Percentiles rank a stretch among this genome's conserved stretches.
phyloP scores from a whole-genome alignment of 192 early-diverging fungal genomes.

The Podila epigama region DNA sequence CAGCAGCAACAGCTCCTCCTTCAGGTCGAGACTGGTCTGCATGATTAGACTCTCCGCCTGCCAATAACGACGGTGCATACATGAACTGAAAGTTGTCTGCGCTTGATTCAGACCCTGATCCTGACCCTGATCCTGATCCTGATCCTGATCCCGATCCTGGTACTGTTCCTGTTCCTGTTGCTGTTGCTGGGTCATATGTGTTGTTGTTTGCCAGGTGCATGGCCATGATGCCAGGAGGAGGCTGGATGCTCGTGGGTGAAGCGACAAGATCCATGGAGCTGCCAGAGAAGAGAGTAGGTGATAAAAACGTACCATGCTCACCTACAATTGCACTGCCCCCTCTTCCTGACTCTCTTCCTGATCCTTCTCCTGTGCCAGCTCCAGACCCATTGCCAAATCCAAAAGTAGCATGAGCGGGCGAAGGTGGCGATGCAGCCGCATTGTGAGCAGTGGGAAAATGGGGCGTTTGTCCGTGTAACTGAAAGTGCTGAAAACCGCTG shows the following conservation, averaged over 20 bases:
- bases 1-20: no score
- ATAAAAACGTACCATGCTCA: background rate
- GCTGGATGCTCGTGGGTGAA: constrained; percentile 25
- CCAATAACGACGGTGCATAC: background rate
- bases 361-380: background rate
- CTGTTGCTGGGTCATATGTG: constrained; percentile 2
- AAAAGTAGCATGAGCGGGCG: no score
- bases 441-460: background rate
- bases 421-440: background rate
- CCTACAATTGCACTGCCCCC: background rate
- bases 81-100: background rate
- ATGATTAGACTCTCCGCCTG: background rate
- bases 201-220: background rate
- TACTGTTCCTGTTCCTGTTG: constrained; percentile 8
- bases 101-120: no score
- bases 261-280: constrained; percentile 11
- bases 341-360: background rate
- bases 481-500: no score
- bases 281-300: background rate
- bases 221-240: constrained; percentile 1
- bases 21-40: background rate
- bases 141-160: background rate
- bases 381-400: background rate
- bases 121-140: constrained; percentile 5
- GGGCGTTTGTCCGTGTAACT: no score